These are phyloP conservation scores for Saccharomycopsis capsularis DNA, from an alignment of 805 yeast species.

Conservation along the genomic window DNA sequence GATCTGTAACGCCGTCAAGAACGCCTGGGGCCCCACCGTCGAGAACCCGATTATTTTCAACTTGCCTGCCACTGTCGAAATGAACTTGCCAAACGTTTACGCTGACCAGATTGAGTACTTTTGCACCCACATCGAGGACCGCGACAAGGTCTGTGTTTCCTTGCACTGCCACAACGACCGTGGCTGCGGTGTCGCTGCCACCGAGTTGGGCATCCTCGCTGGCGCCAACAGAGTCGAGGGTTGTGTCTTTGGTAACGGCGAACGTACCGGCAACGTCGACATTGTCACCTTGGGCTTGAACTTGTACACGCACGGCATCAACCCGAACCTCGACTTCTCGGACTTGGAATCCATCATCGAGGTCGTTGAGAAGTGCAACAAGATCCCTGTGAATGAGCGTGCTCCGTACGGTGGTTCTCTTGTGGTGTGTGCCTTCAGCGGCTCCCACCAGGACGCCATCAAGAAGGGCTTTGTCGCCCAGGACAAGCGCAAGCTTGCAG, in stretches of 20 bases:
- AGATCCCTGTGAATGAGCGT: conserved; percentile 65
- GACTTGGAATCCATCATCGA: conserved; percentile 61
- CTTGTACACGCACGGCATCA: conserved; percentile 70
- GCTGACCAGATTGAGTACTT: conserved; percentile 80
- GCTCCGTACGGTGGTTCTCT: conserved; percentile 78
- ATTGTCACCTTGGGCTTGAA: conserved; percentile 68
- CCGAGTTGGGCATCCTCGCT: conserved; percentile 70
- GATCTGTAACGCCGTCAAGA: conserved; percentile 73
- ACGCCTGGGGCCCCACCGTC: conserved; percentile 72
- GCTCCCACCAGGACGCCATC: conserved; percentile 67
- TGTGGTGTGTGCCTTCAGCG: conserved; percentile 73
- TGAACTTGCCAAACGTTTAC: conserved; percentile 65
- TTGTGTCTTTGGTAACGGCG: conserved; percentile 78
- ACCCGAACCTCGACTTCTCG: conserved; percentile 66
- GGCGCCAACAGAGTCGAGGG: conserved; percentile 86
- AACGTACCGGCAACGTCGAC: conserved; percentile 80
- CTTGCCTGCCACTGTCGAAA: conserved; percentile 77
- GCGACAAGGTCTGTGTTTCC: conserved; percentile 65
- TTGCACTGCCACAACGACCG: conserved; percentile 75
- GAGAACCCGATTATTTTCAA: conserved; percentile 72
- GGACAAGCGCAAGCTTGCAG: conserved; percentile 42
- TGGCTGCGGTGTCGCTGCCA: conserved; percentile 80
- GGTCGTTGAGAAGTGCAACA: conserved; percentile 68
- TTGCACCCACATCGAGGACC: conserved; percentile 56
- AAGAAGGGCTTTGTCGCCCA: conserved; percentile 57